These are phyloP conservation scores for thale cress (Arabidopsis thaliana) DNA, from an alignment of 345 rosid species.

Conservation along the genomic window DNA sequence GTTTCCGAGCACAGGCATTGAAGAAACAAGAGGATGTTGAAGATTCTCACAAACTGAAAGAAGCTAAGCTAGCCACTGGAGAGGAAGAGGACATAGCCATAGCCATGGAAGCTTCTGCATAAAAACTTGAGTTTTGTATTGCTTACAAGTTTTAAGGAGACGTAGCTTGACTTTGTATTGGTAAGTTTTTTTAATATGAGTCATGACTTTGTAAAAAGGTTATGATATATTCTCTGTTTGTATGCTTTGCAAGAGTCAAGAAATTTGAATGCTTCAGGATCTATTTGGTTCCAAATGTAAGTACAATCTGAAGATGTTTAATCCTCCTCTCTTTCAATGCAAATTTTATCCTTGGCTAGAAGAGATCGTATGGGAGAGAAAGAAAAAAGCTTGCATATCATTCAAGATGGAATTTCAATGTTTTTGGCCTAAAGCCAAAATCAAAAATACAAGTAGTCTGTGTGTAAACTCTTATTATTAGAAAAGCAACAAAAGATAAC, in stretches of 20 bases:
- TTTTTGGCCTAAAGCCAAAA: conserved; percentile 13
- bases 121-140: conserved; percentile 39
- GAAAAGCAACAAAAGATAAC: conserved; percentile 27
- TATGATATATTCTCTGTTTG: conserved; percentile 26
- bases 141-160: conserved; percentile 33
- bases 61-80: conserved; percentile 26
- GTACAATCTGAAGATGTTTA: background rate
- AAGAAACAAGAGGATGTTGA: conserved; percentile 55
- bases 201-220: conserved; percentile 40
- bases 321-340: background rate
- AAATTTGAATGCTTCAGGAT: conserved; percentile 28
- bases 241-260: conserved; percentile 24
- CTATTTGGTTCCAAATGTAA: background rate
- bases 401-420: background rate
- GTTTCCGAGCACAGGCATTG: conserved; percentile 59
- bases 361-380: background rate
- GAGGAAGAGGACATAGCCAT: conserved; percentile 43
- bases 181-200: conserved; percentile 28
- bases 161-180: conserved; percentile 32
- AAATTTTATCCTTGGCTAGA: background rate
- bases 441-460: background rate
- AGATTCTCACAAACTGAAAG: conserved; percentile 41
- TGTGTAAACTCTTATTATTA: conserved; percentile 22
- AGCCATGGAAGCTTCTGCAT: conserved; percentile 42
- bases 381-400: background rate